These are phyloP conservation scores for Capsicum rhomboideum DNA, from an alignment of 257 asterid genomes.

Conservation along the genomic window DNA sequence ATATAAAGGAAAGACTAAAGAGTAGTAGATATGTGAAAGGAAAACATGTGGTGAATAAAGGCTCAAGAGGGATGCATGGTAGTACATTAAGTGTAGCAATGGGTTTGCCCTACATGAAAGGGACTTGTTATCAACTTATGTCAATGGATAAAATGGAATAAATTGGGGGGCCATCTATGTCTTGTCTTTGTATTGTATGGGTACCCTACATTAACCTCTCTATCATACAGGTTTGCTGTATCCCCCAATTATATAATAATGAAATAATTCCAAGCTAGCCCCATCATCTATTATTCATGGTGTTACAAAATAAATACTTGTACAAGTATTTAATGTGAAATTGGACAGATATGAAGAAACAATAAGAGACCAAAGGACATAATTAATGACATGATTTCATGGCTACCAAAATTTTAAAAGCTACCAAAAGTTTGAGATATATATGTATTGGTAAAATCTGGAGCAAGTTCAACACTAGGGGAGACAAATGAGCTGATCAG, in stretches of 20 bases:
- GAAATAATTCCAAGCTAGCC: background rate
- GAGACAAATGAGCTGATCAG: too few species aligned
- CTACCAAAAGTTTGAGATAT: background rate
- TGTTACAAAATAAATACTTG: background rate
- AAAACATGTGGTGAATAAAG: conserved; percentile 35
- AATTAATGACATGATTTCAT: background rate
- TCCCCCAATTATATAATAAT: background rate
- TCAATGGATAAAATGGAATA: conserved; percentile 14
- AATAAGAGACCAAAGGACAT: conserved; percentile 22
- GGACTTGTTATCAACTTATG: conserved; percentile 38
- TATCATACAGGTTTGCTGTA: conserved; percentile 1
- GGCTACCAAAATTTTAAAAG: background rate
- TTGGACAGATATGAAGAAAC: conserved; percentile 4
- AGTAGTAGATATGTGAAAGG: conserved; percentile 15
- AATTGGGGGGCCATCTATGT: conserved; percentile 29
- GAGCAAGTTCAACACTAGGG: background rate
- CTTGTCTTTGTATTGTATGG: background rate
- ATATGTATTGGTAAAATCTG: background rate
- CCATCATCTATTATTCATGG: background rate
- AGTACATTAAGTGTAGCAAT: too few species aligned
- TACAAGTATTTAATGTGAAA: background rate
- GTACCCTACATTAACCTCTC: background rate
- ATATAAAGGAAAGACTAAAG: background rate
- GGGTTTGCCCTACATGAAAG: conserved; percentile 38
- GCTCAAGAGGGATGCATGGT: background rate